phyloP scores from a whole-genome alignment of 140 eudicot species.

The Senecio squalidus region DNA sequence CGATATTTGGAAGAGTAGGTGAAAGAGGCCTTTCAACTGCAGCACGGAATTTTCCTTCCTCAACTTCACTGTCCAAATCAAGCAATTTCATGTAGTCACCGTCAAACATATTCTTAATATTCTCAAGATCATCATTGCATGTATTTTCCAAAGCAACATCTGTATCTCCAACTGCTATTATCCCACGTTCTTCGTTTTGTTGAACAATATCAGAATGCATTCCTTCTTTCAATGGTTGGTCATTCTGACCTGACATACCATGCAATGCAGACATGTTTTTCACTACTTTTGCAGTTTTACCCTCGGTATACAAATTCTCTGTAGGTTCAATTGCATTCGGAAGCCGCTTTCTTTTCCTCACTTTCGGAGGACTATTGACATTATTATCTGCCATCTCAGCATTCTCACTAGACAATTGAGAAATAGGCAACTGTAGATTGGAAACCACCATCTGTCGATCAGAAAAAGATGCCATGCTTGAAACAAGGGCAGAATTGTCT shows the following conservation, averaged over 20 bases:
- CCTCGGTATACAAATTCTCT: constrained; percentile 36
- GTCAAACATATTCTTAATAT: constrained; percentile 22
- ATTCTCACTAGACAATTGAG: constrained; percentile 37
- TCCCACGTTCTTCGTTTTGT: constrained; percentile 17
- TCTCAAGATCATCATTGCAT: constrained; percentile 7
- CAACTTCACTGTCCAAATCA: constrained; percentile 51
- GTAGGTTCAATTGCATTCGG: constrained; percentile 37
- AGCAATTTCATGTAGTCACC: constrained; percentile 62
- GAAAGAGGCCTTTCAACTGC: constrained; percentile 73
- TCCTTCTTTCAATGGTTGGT: constrained; percentile 18
- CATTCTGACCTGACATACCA: constrained; percentile 27
- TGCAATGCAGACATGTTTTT: constrained; percentile 31
- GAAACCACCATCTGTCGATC: constrained; percentile 71
- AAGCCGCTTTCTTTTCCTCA: constrained; percentile 33
- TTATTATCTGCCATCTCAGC: constrained; percentile 45
- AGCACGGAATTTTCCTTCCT: constrained; percentile 47
- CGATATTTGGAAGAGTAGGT: constrained; percentile 60
- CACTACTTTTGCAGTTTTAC: constrained; percentile 32
- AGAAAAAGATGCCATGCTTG: constrained; percentile 86
- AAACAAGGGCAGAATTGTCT: constrained; percentile 61
- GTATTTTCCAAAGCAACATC: constrained; percentile 8
- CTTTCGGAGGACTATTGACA: constrained; percentile 33
- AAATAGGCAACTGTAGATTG: constrained; percentile 34
- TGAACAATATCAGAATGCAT: constrained; percentile 4
- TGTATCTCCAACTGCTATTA: constrained; percentile 16